Base-by-base conservation (phyloP, 164 flowering plant species). In the Vitis rotundifolia region DNA sequence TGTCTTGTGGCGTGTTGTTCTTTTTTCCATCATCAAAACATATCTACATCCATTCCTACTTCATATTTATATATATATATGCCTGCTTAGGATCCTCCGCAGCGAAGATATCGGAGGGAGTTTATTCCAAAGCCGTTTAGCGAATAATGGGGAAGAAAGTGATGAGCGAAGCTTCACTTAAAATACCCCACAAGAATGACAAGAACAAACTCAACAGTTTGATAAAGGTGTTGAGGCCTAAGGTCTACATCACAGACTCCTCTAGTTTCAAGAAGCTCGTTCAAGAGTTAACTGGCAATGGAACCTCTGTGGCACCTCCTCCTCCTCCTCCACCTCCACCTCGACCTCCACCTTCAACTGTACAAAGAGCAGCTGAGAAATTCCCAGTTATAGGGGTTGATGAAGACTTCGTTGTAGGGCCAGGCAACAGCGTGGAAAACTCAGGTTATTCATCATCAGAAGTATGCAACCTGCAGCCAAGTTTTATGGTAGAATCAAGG, bases 281-380 rank as follows among this genome's bases (percentile, higher is more conserved):
- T 64, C 90, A 89, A 78, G 82, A 89, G 54, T 83, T 89, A 3
- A 89, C 91, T 1, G 91, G 90, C 29, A 83, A 86, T 72, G 83
- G 79, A 50, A 65, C 22, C 11, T 9, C 49, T 47, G 5, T 12
- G 0, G 0, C 63, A 22, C 29, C 15, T 48, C n/a, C 1, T 14
- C 63, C 68, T 22, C 47, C 59, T 12, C 49, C 76, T 1, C 22
- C 76, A 9, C 6, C 75, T 0, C 16, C 71, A 3, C 22, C 73
- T 14, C 49, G 5, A 37, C 44, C 44, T 3, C 44, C 59, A 19
- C n/a, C 55, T 16, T 60, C 31, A 26, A 44, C 49, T 3, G 52
- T 64, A 22, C 26, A 22, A 22, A 22, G 26, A 64, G 26, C 59
- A 49, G 3, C 47, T 57, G 60, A 69, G 14, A 8, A 62, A 62